Evolutionary conservation across 441 rosid species (phyloP), one percentile per base, ranked within the genome.

Genomic region (Pelargonium australe): DNA sequence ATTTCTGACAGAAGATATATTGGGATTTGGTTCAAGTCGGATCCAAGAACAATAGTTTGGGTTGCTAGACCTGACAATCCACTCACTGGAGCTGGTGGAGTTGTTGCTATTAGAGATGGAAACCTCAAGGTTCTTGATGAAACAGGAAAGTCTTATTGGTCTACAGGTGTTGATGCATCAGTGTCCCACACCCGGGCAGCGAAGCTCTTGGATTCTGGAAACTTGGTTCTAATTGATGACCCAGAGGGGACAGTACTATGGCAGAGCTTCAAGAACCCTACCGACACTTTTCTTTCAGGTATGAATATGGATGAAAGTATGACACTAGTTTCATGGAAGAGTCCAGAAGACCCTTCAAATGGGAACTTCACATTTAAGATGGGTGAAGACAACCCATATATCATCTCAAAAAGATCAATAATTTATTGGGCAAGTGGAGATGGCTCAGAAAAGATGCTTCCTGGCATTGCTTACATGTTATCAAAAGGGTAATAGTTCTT

Each of bases 241-340:
- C 10, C 13, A 31, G 3, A 6, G 49, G 49, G 25, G 45, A n/a
- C 28, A 37, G 7, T 40, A 62, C 41, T 76, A 17, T 90, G 96
- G 91, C 83, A 86, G 72, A 90, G 94, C 76, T 86, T 89, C 62
- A 78, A 82, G 60, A 63, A 84, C 61, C 91, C 90, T 19, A 83
- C 89, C 0, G 89, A 86, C 69, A 89, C 91, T 7, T 85, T 89
- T 80, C 86, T 89, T 68, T 90, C 91, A n/a, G 91, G 90, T 58
- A 89, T 89, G 95, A 78, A 17, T 55, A 85, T 87, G 85, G 73
- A 77, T 65, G 79, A 70, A 64, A 64, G 66, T 1, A 60, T 81
- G 72, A 69, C 68, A 12, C 68, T 86, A 37, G 71, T 75, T 73
- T 89, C 90, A 1, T 87, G 90, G 87, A 76, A 66, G 68, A 75